phyloP scores from a whole-genome alignment of 495 filamentous ascomycete species.

The Mycothermus thermophilus region DNA sequence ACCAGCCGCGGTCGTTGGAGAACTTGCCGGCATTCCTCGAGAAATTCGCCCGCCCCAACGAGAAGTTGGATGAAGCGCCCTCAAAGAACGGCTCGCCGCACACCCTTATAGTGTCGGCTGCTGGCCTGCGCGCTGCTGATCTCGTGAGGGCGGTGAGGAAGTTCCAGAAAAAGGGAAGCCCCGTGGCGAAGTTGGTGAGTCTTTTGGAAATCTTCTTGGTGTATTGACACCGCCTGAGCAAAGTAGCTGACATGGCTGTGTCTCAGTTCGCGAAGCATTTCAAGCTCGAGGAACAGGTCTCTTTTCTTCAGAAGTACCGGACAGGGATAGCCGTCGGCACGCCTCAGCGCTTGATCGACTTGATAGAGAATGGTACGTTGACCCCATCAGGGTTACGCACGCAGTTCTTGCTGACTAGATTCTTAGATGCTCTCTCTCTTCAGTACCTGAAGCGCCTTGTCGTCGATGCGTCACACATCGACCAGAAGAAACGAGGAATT shows the following conservation, averaged over 20 bases:
- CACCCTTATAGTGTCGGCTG: conserved; percentile 65
- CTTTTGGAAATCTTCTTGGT: too few species aligned
- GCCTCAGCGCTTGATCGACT: conserved; percentile 62
- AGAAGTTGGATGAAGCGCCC: conserved; percentile 45
- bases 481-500: conserved; percentile 81
- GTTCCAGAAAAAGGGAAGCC: conserved; percentile 62
- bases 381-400: not conserved
- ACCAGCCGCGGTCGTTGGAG: conserved; percentile 44
- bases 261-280: conserved; percentile 84
- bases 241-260: conserved; percentile 1
- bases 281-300: conserved; percentile 76
- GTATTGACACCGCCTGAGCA: too few species aligned
- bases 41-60: conserved; percentile 38
- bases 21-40: conserved; percentile 71
- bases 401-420: conserved; percentile 10
- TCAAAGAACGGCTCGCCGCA: conserved; percentile 67
- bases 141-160: conserved; percentile 52
- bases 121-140: conserved; percentile 73
- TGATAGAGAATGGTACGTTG: conserved; percentile 60
- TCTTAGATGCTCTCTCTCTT: conserved; percentile 50
- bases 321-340: conserved; percentile 84
- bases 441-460: conserved; percentile 63
- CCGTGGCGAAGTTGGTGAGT: conserved; percentile 65
- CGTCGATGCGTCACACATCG: conserved; percentile 78
- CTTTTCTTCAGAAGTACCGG: conserved; percentile 54